A percentile compares a stretch with the other conserved stretches of the same genome.
These are phyloP conservation scores for Oidiodendron maius DNA, from an alignment of 495 filamentous ascomycete species.

Conservation along the genomic window DNA sequence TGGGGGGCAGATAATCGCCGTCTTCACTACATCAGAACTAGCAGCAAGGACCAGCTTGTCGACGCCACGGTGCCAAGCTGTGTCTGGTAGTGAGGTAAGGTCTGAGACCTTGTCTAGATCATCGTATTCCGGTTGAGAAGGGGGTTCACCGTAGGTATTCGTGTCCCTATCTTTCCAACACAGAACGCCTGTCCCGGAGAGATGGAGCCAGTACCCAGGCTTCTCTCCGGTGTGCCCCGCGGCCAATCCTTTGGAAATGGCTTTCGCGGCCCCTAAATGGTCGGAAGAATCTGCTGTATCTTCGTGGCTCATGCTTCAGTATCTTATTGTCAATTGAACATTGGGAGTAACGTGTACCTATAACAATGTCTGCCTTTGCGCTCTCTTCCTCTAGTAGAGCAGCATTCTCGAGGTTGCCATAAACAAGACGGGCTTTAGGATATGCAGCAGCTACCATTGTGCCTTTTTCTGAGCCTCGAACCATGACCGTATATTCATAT, in stretches of 20 bases:
- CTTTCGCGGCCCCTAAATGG: constrained; percentile 31
- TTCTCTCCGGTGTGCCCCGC: constrained; percentile 38
- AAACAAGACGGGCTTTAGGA: constrained; percentile 48
- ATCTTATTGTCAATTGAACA: too few species aligned
- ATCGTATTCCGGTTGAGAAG: constrained; percentile 21
- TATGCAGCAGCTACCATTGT: constrained; percentile 53
- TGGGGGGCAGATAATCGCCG: constrained; percentile 72
- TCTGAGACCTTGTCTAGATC: constrained; percentile 15
- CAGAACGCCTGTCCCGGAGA: constrained; percentile 40
- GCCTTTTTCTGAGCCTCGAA: constrained; percentile 63
- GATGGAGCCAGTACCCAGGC: constrained; percentile 43
- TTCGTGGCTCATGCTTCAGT: too few species aligned
- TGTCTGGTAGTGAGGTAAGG: constrained; percentile 30
- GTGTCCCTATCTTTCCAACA: constrained; percentile 37
- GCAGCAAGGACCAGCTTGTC: constrained; percentile 39
- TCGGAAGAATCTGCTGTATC: constrained; percentile 44
- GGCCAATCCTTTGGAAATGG: constrained; percentile 38
- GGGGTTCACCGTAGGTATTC: constrained; percentile 33
- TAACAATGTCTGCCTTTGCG: constrained; percentile 59
- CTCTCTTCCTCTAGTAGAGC: constrained; percentile 52
- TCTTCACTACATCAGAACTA: constrained; percentile 43
- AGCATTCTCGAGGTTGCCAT: constrained; percentile 51
- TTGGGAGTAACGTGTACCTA: constrained; percentile 39
- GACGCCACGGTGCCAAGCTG: constrained; percentile 35
- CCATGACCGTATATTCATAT: constrained; percentile 58